phyloP scores from a whole-genome alignment of 2,329 filamentous ascomycete genomes.

The Penicillium psychrosexuale region DNA sequence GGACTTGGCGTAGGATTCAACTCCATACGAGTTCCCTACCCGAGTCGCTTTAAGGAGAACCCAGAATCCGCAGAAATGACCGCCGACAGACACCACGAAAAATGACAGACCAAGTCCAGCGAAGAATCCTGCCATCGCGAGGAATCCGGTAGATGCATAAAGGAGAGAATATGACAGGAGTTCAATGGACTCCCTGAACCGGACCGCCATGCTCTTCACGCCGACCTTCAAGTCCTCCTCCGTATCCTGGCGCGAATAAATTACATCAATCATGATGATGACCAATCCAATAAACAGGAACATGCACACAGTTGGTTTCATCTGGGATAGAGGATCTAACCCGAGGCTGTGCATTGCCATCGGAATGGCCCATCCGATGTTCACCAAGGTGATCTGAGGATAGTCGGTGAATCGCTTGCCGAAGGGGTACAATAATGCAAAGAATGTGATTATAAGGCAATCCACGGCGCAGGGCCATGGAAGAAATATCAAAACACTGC shows the following conservation, averaged over 20 bases:
- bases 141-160: background rate
- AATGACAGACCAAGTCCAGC: background rate
- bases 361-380: background rate
- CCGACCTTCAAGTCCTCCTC: conserved; percentile 37
- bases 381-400: background rate
- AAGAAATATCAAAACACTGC: background rate
- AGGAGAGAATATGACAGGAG: background rate
- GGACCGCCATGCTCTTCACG: conserved; percentile 34
- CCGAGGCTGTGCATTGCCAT: background rate
- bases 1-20: background rate
- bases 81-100: background rate
- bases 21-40: background rate
- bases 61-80: background rate
- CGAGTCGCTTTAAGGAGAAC: background rate
- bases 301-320: conserved; percentile 35
- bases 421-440: background rate
- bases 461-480: background rate
- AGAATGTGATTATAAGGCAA: background rate
- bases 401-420: background rate
- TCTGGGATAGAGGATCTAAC: background rate
- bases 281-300: conserved; percentile 2
- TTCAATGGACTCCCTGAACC: background rate
- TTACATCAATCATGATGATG: conserved; percentile 34
- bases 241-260: conserved; percentile 40
- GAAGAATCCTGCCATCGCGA: background rate